These are phyloP conservation scores for Eucalyptus sideroxylon DNA, from an alignment of 345 rosid genomes.

Conservation along the genomic window DNA sequence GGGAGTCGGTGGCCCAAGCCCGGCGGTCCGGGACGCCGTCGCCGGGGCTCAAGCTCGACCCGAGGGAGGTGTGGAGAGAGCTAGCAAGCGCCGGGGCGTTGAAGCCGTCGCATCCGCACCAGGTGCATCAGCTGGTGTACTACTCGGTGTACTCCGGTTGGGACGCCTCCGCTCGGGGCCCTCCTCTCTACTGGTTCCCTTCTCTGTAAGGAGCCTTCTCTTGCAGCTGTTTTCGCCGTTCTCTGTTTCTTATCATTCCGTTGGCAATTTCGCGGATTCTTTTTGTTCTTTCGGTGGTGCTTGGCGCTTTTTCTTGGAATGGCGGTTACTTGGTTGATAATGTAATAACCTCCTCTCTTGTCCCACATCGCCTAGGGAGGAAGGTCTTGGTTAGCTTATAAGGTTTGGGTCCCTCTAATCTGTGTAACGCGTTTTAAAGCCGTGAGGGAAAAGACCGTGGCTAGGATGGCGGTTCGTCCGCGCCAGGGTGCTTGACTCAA, in stretches of 20 bases:
- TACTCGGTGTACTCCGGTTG: conserved; percentile 54
- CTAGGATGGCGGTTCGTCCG: too few relatives aligned
- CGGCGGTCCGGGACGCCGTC: not conserved
- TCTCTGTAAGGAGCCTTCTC: conserved; percentile 27
- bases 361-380: too few relatives aligned
- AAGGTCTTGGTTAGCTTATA: too few relatives aligned
- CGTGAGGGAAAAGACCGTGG: too few relatives aligned
- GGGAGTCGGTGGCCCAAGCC: conserved; percentile 3
- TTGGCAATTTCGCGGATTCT: not conserved
- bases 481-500: too few relatives aligned
- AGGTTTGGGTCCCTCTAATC: too few relatives aligned
- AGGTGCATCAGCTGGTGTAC: conserved; percentile 61
- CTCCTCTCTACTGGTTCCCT: conserved; percentile 89
- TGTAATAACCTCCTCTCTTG: too few relatives aligned
- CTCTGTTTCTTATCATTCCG: not conserved
- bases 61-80: conserved; percentile 50
- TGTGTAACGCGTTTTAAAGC: too few relatives aligned
- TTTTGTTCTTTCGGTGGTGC: not conserved
- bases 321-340: too few relatives aligned
- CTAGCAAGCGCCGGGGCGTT: conserved; percentile 30
- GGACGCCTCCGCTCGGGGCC: conserved; percentile 58
- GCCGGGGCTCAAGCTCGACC: conserved; percentile 13
- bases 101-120: conserved; percentile 66
- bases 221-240: not conserved
- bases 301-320: too few relatives aligned